Conservation (phyloP, 2,329 filamentous ascomycete species). For the Cryphonectria carpinicola region DNA sequence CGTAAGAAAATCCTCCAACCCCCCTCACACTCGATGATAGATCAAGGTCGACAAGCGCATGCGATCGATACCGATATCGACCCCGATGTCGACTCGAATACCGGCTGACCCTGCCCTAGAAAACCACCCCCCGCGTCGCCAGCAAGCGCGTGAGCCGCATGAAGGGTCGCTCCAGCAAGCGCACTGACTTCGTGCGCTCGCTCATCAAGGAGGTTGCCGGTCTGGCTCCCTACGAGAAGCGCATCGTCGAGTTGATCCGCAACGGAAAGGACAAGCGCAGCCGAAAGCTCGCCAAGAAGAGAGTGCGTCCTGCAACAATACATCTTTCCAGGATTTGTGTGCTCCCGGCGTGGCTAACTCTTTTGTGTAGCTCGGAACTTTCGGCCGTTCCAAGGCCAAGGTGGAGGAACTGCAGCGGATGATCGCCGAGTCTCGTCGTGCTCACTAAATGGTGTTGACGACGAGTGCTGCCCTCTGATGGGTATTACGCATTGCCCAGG, state of each 20-base stretch:
- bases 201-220: conserved; percentile 98
- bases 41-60: neutral
- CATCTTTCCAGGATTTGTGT: conserved; percentile 6
- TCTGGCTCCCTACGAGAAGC: conserved; percentile 94
- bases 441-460: conserved; percentile 30
- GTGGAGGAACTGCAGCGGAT: conserved; percentile 98
- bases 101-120: conserved; percentile 10
- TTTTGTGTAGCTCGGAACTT: conserved; percentile 85
- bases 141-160: conserved; percentile 14
- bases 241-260: conserved; percentile 97
- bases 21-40: neutral
- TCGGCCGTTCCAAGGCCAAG: conserved; percentile 99
- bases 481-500: conserved; percentile 10
- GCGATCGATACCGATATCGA: neutral
- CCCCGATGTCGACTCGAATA: neutral
- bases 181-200: conserved; percentile 94
- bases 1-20: neutral
- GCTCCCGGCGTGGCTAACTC: conserved; percentile 32
- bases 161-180: conserved; percentile 66
- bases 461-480: conserved; percentile 13
- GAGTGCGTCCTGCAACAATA: conserved; percentile 61
- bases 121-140: conserved; percentile 12
- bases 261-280: conserved; percentile 99
- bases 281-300: conserved; percentile 98
- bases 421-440: conserved; percentile 89